phyloP scores from a whole-genome alignment of 1,284 basidiomycete species.

The Trametes sp. region DNA sequence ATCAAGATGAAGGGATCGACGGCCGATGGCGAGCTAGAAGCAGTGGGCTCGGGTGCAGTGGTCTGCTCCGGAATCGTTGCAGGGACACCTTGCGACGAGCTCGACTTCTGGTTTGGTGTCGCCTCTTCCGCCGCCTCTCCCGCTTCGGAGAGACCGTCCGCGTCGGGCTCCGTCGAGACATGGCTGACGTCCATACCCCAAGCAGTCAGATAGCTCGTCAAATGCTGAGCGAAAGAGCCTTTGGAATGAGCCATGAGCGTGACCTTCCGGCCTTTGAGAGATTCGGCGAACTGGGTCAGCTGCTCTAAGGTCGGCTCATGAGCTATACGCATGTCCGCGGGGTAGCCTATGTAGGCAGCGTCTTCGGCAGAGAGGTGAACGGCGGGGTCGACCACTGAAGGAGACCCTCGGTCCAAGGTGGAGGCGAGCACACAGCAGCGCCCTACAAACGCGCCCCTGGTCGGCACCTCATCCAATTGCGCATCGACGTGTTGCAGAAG shows the following conservation, averaged over 20 bases:
- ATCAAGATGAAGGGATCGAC: constrained; percentile 77
- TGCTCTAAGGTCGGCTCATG: constrained; percentile 82
- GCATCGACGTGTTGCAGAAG: constrained; percentile 75
- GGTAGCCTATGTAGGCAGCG: constrained; percentile 52
- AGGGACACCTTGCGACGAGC: constrained; percentile 19
- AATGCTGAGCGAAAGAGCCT: constrained; percentile 88
- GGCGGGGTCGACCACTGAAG: constrained; percentile 44
- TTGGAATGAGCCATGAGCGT: constrained; percentile 83
- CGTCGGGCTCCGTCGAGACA: constrained; percentile 68
- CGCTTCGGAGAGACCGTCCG: constrained; percentile 46
- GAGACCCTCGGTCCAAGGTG: constrained; percentile 61
- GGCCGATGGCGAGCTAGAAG: neutral
- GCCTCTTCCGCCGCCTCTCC: constrained; percentile 27
- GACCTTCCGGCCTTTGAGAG: constrained; percentile 82
- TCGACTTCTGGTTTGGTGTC: constrained; percentile 15
- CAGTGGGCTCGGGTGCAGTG: constrained; percentile 18
- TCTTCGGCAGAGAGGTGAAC: constrained; percentile 52
- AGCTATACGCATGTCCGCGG: constrained; percentile 53
- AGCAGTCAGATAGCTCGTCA: constrained; percentile 90
- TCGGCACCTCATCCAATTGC: constrained; percentile 58
- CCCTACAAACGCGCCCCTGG: constrained; percentile 50
- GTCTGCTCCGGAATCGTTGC: constrained; percentile 21
- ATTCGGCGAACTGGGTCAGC: constrained; percentile 80
- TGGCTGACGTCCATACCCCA: constrained; percentile 95
- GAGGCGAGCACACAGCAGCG: constrained; percentile 64